Evolutionary conservation across 176 grass and related monocot species (phyloP), one percentile per base, ranked within the genome.

Genomic region (Otatea glauca): DNA sequence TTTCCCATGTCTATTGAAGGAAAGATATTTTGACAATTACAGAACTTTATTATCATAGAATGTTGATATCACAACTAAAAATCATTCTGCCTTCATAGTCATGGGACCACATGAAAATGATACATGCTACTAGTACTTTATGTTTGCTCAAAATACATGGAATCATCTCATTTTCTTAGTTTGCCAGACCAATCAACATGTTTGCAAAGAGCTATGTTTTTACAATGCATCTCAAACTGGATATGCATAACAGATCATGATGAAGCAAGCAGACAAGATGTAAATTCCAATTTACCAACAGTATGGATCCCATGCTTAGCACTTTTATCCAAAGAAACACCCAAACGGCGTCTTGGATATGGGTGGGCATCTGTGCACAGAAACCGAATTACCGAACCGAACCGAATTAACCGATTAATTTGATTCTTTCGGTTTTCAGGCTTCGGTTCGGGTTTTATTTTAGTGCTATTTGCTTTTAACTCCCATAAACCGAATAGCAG

Each of bases 31-130:
- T 4, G 42, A 87, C 76, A 43, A 87, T 63, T 48, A 48, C 16
- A 25, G 61, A 87, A 75, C 63, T 80, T 47, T 38, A 70, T 51
- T 64, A 68, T 75, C 67, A 87, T 69, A 80, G 53, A 64, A 75
- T 84, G 35, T 71, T 80, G 70, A 63, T 79, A 66, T 59, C 47
- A 80, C 70, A 80, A 80, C 75, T 18, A 86, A 81, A 44, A 70
- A 86, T 76, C 18, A 77, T 70, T 76, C 54, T 24, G 29, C 76
- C 53, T 70, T 81, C 72, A 62, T 35, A 21, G 9, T 61, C 71
- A 76, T 20, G 2, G 78, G 72, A 18, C 65, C 78, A 65, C 83
- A 68, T 79, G 79, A 85, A 60, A 68, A 58, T 24, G 18, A 18
- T 48, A 78, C 70, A 74, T 78, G 68, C 21, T 76, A 62, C 68